Conservation (phyloP, 305 asterid species). For the Rubia tinctorum region DNA sequence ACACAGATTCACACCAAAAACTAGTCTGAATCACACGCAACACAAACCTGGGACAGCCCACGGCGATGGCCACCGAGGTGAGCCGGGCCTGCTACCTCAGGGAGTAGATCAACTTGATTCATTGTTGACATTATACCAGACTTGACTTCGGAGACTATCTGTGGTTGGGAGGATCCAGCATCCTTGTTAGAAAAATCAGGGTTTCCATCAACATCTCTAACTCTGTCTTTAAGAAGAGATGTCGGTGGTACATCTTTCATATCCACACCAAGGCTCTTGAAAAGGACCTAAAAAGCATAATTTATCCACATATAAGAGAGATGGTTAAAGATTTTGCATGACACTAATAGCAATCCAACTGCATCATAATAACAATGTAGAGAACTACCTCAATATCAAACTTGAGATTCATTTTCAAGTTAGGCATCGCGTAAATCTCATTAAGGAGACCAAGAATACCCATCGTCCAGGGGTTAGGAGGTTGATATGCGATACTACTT, state of each 20-base stretch:
- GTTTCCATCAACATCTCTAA: constrained; percentile 90
- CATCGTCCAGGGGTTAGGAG: constrained; percentile 99
- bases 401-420: constrained; percentile 95
- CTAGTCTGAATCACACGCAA: constrained; percentile 10
- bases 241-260: constrained; percentile 84
- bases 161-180: constrained; percentile 66
- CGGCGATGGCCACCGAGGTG: constrained; percentile 79
- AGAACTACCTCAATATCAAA: constrained; percentile 87
- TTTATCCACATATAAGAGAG: constrained; percentile 11
- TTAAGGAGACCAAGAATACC: constrained; percentile 91
- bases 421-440: constrained; percentile 97
- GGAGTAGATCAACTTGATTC: constrained; percentile 78
- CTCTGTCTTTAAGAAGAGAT: constrained; percentile 77
- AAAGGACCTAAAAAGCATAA: constrained; percentile 64
- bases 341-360: not conserved
- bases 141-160: constrained; percentile 58
- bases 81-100: constrained; percentile 52
- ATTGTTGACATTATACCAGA: constrained; percentile 57
- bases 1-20: not conserved
- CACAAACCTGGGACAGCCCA: constrained; percentile 62
- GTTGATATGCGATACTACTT: constrained; percentile 90
- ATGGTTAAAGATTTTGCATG: constrained; percentile 2
- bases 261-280: constrained; percentile 89
- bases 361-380: constrained; percentile 1
- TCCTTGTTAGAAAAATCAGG: constrained; percentile 98